phyloP scores from a whole-genome alignment of 306 rosid species.

The Cicer judaicum region DNA sequence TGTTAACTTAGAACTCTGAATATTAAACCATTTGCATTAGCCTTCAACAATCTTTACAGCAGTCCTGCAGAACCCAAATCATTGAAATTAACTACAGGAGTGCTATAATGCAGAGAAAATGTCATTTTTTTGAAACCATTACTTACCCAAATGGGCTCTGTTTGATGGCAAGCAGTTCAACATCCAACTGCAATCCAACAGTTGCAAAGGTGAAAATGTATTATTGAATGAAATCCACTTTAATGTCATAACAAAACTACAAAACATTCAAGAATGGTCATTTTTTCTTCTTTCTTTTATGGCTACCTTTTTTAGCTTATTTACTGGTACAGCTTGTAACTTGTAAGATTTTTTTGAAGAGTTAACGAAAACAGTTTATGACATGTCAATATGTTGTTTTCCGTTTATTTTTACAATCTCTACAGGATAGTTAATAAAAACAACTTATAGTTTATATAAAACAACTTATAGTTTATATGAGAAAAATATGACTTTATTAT shows the following conservation, averaged over 20 bases:
- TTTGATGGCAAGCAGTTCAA: constrained; percentile 86
- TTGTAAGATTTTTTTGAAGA: too few species aligned
- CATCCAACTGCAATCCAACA: constrained; percentile 68
- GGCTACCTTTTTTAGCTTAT: too few species aligned
- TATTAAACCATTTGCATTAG: constrained; percentile 43
- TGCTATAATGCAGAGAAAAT: neutral
- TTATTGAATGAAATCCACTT: constrained; percentile 23
- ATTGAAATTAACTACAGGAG: constrained; percentile 38
- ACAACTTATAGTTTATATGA: too few species aligned
- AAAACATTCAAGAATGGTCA: neutral
- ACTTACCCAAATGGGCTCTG: constrained; percentile 96
- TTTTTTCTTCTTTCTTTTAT: neutral
- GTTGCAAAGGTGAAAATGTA: constrained; percentile 44
- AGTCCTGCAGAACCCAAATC: constrained; percentile 62
- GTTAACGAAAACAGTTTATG: too few species aligned
- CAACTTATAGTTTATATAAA: too few species aligned
- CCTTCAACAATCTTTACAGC: constrained; percentile 88
- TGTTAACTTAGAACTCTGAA: constrained; percentile 20
- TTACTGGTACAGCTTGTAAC: too few species aligned
- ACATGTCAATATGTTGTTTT: too few species aligned
- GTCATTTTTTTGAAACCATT: neutral
- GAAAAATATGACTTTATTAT: too few species aligned
- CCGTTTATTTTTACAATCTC: too few species aligned
- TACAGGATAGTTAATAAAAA: too few species aligned
- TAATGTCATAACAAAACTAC: constrained; percentile 22